Conservation (phyloP, 176 grass and related monocot genomes). For the Hyparrhenia diplandra region DNA sequence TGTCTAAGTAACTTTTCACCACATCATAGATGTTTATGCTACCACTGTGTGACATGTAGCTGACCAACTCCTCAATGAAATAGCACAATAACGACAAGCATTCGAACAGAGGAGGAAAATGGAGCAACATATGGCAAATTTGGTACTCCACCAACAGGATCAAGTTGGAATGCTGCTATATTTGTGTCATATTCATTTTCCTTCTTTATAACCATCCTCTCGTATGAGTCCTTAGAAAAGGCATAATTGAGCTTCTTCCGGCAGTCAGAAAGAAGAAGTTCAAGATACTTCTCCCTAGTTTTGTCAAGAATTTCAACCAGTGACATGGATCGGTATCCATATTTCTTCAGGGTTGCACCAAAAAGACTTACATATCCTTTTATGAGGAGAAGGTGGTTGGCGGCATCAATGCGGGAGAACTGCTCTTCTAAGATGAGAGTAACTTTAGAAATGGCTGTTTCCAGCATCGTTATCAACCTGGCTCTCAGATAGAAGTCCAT, state of each 20-base stretch:
- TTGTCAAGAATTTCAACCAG: conserved; percentile 66
- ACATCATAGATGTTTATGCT: conserved; percentile 57
- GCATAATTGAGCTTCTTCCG: conserved; percentile 48
- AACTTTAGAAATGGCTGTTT: conserved; percentile 63
- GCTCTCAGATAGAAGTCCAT: conserved; percentile 62
- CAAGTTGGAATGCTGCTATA: conserved; percentile 63
- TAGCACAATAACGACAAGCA: conserved; percentile 63
- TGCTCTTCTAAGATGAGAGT: conserved; percentile 62
- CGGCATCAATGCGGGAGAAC: conserved; percentile 52
- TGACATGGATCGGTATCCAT: conserved; percentile 44
- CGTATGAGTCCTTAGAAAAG: conserved; percentile 53
- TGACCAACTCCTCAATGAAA: conserved; percentile 78
- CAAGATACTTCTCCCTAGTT: conserved; percentile 62
- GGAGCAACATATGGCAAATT: conserved; percentile 64
- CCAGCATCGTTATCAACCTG: conserved; percentile 70
- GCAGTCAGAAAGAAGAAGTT: conserved; percentile 59
- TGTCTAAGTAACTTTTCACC: conserved; percentile 77
- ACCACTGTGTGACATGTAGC: conserved; percentile 64
- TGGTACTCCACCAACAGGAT: conserved; percentile 39
- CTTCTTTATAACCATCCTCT: conserved; percentile 62
- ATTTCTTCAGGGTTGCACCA: conserved; percentile 47
- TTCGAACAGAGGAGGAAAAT: conserved; percentile 81
- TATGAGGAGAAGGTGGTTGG: conserved; percentile 62
- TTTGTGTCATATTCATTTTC: conserved; percentile 69
- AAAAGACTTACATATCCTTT: conserved; percentile 73